Conservation (phyloP, 1,139 yeast species). For the Scheffersomyces titani region DNA sequence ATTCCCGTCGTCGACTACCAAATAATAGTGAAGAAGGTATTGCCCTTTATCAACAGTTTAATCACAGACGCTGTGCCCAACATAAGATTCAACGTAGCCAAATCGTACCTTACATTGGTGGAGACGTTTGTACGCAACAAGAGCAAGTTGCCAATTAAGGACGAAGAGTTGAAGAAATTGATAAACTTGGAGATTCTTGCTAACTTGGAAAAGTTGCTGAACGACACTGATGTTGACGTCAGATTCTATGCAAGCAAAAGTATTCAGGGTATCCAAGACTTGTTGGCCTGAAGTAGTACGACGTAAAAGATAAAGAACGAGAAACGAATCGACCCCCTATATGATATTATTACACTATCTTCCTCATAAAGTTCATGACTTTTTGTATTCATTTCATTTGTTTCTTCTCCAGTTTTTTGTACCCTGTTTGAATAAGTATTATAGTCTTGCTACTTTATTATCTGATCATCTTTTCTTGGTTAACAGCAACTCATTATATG, state of each 20-base stretch:
- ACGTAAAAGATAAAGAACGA: neutral
- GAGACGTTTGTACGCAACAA: slow-evolving; percentile 44
- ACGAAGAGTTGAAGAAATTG: slow-evolving; percentile 35
- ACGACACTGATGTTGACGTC: slow-evolving; percentile 87
- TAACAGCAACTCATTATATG: neutral
- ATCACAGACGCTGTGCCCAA: slow-evolving; percentile 86
- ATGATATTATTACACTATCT: neutral
- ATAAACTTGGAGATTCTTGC: slow-evolving; percentile 62
- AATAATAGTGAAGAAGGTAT: slow-evolving; percentile 61
- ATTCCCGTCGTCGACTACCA: slow-evolving; percentile 65
- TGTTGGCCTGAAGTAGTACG: slow-evolving; percentile 9
- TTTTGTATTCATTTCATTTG: neutral
- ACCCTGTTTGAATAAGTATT: neutral
- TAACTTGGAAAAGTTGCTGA: slow-evolving; percentile 60
- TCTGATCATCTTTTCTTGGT: neutral
- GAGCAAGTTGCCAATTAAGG: slow-evolving; percentile 12
- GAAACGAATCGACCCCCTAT: neutral
- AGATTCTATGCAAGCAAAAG: slow-evolving; percentile 78
- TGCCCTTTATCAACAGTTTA: slow-evolving; percentile 78
- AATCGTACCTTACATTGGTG: slow-evolving; percentile 66
- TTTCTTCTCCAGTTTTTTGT: neutral
- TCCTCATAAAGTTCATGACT: neutral
- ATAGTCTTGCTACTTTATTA: neutral
- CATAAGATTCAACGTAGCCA: slow-evolving; percentile 92
- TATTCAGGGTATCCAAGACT: slow-evolving; percentile 37